Conservation (phyloP, 1,139 yeast genomes). For the Kurtzmaniella quercitrusa region DNA sequence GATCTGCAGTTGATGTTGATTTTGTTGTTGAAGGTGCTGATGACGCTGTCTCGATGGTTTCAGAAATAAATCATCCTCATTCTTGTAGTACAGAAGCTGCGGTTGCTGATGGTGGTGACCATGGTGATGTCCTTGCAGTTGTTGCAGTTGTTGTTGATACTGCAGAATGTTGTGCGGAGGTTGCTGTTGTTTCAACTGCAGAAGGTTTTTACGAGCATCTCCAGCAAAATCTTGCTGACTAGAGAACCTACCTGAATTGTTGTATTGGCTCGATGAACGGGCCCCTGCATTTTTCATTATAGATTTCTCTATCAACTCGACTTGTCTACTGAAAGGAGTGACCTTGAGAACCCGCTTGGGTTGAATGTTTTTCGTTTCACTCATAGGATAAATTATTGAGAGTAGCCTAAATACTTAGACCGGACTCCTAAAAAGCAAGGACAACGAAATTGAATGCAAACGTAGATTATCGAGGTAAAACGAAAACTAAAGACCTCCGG, state of each 20-base stretch:
- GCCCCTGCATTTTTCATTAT: conserved; percentile 10
- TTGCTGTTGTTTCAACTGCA: background rate
- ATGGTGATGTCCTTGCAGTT: conserved; percentile 6
- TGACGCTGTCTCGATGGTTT: conserved; percentile 8
- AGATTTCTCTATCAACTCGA: conserved; percentile 22
- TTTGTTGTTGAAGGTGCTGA: conserved; percentile 10
- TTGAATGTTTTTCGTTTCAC: too few relatives aligned
- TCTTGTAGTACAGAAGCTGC: conserved; percentile 13
- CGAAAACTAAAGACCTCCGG: too few relatives aligned
- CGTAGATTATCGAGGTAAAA: too few relatives aligned
- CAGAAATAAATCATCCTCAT: background rate
- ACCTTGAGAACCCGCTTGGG: conserved; percentile 26
- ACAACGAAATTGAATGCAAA: too few relatives aligned
- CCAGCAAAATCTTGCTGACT: conserved; percentile 4
- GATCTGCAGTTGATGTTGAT: conserved; percentile 6
- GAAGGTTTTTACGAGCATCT: conserved; percentile 7
- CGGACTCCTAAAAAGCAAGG: too few relatives aligned
- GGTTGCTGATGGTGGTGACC: conserved; percentile 11
- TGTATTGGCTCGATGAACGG: conserved; percentile 9
- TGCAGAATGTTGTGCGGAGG: conserved; percentile 5
- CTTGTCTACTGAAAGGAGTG: conserved; percentile 27
- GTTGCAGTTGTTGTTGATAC: conserved; percentile 9
- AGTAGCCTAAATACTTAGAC: too few relatives aligned
- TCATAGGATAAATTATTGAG: too few relatives aligned
- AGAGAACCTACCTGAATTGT: background rate